phyloP scores from a whole-genome alignment of 441 rosid genomes.

The Adansonia gregorii region DNA sequence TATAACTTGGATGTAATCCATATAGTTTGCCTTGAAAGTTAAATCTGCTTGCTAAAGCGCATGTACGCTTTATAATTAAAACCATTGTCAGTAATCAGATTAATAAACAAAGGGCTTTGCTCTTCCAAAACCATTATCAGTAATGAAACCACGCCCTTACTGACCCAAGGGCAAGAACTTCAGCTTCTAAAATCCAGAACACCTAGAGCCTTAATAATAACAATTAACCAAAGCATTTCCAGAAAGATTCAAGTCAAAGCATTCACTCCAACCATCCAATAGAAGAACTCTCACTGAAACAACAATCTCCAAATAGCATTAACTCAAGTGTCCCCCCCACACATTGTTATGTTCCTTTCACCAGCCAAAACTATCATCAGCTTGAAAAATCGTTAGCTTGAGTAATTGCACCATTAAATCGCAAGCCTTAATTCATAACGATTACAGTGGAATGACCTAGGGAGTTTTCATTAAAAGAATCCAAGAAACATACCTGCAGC shows the following conservation, averaged over 20 bases:
- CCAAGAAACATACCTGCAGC: background rate
- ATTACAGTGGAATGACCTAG: conserved; percentile 20
- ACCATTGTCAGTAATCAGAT: background rate
- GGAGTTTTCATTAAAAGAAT: conserved; percentile 32
- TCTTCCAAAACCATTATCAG: background rate
- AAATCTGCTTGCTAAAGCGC: background rate
- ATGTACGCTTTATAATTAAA: conserved; percentile 1
- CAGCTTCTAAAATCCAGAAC: conserved; percentile 7
- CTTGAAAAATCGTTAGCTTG: conserved; percentile 16
- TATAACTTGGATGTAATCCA: background rate
- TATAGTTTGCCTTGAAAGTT: background rate
- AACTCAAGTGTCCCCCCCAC: background rate
- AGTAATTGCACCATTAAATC: conserved; percentile 26
- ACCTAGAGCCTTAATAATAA: conserved; percentile 1
- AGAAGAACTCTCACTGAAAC: conserved; percentile 15
- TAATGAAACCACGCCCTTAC: background rate
- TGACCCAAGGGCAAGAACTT: background rate
- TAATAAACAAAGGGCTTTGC: background rate
- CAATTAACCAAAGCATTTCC: background rate
- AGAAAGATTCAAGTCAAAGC: conserved; percentile 11
- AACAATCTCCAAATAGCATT: conserved; percentile 26
- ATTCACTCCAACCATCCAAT: conserved; percentile 29
- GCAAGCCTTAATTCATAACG: conserved; percentile 30
- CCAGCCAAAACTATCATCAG: conserved; percentile 30
- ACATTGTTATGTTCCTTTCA: conserved; percentile 17